Evolutionary conservation across 2,329 filamentous ascomycete species (phyloP).

Genomic region (Penicillium sp.): DNA sequence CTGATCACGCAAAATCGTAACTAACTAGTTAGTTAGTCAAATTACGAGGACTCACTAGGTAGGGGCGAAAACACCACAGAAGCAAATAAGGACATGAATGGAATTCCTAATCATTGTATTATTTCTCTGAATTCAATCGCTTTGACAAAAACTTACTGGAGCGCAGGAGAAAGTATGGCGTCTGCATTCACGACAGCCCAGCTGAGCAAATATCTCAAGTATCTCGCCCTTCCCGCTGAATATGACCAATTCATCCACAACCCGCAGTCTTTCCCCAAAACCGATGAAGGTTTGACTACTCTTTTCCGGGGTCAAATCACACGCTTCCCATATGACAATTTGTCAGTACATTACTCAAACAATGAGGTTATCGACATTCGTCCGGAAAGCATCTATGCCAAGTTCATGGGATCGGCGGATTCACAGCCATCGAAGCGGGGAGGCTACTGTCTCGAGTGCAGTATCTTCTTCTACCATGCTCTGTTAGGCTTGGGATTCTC

Average conservation of each 20-base stretch:
- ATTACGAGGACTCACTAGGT: background rate
- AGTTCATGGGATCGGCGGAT: conserved; percentile 49
- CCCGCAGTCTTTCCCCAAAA: conserved; percentile 40
- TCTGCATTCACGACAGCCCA: conserved; percentile 40
- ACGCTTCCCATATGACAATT: conserved; percentile 63
- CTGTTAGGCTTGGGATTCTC: conserved; percentile 59
- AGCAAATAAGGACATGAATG: too few species aligned
- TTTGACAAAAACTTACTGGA: background rate
- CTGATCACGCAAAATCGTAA: too few species aligned
- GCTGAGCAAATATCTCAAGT: conserved; percentile 40
- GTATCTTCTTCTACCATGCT: conserved; percentile 61
- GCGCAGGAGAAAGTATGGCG: background rate
- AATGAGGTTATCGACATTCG: conserved; percentile 52
- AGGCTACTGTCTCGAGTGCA: conserved; percentile 68
- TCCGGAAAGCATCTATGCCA: conserved; percentile 56
- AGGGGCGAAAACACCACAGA: background rate
- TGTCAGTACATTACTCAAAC: conserved; percentile 59
- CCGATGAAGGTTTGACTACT: conserved; percentile 49
- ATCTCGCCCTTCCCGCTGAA: conserved; percentile 39
- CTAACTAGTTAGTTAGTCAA: too few species aligned
- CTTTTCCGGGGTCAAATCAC: conserved; percentile 53
- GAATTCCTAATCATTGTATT: background rate
- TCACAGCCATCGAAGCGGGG: conserved; percentile 49
- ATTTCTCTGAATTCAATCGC: background rate
- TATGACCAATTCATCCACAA: conserved; percentile 27